phyloP scores from a whole-genome alignment of 2,329 filamentous ascomycete genomes.

The Ramichloridium luteum region DNA sequence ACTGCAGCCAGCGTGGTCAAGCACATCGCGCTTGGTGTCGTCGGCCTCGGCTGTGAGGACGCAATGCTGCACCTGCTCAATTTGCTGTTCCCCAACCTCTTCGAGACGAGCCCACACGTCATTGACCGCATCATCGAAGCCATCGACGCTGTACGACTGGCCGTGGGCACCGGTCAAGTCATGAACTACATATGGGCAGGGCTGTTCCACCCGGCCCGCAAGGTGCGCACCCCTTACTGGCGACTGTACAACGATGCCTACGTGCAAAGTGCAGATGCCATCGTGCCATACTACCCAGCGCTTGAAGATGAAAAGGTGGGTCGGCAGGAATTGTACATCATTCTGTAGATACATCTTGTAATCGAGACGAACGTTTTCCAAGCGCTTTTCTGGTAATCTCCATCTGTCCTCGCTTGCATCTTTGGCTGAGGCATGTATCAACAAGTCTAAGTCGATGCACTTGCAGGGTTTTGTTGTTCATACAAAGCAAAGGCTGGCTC shows the following conservation, averaged over 20 bases:
- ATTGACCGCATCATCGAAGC: slow-evolving; percentile 97
- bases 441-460: too few relatives aligned
- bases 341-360: slow-evolving; percentile 10
- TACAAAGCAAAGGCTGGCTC: too few relatives aligned
- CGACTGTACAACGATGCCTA: slow-evolving; percentile 94
- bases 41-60: slow-evolving; percentile 92
- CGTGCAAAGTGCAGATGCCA: slow-evolving; percentile 80
- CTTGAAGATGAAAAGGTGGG: slow-evolving; percentile 69
- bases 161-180: slow-evolving; percentile 79
- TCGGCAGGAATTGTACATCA: slow-evolving; percentile 38
- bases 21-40: slow-evolving; percentile 93
- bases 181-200: slow-evolving; percentile 99
- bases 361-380: too few relatives aligned
- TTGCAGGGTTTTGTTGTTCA: too few relatives aligned
- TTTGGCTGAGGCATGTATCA: slow-evolving; percentile 1
- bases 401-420: neutral
- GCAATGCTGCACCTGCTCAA: slow-evolving; percentile 98
- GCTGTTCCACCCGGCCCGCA: slow-evolving; percentile 89
- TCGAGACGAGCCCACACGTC: slow-evolving; percentile 95
- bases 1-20: slow-evolving; percentile 95
- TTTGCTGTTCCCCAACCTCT: slow-evolving; percentile 89
- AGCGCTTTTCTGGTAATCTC: neutral
- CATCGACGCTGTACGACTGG: slow-evolving; percentile 89
- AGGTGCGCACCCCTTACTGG: slow-evolving; percentile 93
- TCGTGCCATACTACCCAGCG: slow-evolving; percentile 92